phyloP scores from a whole-genome alignment of 78 protist genomes.

The Cavenderia fasciculata region DNA sequence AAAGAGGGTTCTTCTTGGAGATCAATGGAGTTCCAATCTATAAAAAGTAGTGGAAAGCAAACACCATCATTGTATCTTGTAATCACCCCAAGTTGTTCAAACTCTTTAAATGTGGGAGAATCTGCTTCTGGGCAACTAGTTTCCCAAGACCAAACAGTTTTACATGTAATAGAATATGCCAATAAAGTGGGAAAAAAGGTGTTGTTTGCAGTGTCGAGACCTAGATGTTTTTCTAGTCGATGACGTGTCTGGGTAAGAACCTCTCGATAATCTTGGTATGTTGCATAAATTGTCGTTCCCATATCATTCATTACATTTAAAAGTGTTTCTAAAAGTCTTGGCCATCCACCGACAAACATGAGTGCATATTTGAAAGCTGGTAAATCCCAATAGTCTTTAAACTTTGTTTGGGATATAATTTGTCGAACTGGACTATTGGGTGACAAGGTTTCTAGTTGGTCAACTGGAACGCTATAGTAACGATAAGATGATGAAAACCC shows the following conservation, averaged over 20 bases:
- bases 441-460: background rate
- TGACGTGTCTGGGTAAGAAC: background rate
- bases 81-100: background rate
- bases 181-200: background rate
- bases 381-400: background rate
- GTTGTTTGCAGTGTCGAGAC: background rate
- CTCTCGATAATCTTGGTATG: background rate
- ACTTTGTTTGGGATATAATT: background rate
- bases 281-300: background rate
- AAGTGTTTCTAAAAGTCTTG: background rate
- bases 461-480: background rate
- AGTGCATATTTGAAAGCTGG: background rate
- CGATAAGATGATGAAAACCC: background rate
- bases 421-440: background rate
- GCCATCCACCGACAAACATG: conserved; percentile 9
- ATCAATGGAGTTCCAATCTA: background rate
- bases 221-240: background rate
- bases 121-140: background rate
- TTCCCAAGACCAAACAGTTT: background rate
- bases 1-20: background rate
- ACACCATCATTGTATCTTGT: background rate
- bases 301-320: background rate
- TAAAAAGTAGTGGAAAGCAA: background rate
- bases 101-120: background rate
- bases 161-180: background rate